A percentile compares a stretch with the other conserved stretches of the same genome.
Conservation (phyloP, 805 yeast genomes). For the Komagataella kurtzmanii region DNA sequence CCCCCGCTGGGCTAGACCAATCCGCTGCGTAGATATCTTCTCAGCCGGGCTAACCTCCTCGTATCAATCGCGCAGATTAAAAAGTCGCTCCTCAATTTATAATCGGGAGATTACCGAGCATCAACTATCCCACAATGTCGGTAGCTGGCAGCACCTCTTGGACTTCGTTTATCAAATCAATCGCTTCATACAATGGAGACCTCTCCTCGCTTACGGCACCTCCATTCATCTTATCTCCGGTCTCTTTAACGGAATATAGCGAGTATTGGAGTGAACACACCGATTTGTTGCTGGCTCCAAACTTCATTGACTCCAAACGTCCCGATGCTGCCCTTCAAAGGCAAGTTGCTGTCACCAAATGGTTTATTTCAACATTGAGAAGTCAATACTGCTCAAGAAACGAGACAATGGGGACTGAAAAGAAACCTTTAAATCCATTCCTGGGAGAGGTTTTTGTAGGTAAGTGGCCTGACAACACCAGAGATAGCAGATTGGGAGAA, state of each 20-base stretch:
- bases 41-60: background rate
- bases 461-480: constrained; percentile 53
- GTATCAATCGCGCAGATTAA: background rate
- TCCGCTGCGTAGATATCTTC: background rate
- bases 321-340: constrained; percentile 47
- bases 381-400: constrained; percentile 90
- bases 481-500: constrained; percentile 48
- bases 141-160: constrained; percentile 39
- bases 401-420: constrained; percentile 88
- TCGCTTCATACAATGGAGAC: constrained; percentile 90
- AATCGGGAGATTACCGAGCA: background rate
- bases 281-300: constrained; percentile 67
- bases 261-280: constrained; percentile 95
- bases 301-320: constrained; percentile 24
- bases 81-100: background rate
- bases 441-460: constrained; percentile 92
- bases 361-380: constrained; percentile 86
- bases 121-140: constrained; percentile 2
- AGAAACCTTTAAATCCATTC: constrained; percentile 94
- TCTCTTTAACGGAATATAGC: constrained; percentile 81
- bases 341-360: constrained; percentile 68
- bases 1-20: background rate
- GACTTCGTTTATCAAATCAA: constrained; percentile 83
- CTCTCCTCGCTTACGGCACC: constrained; percentile 92
- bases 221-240: constrained; percentile 87